Base-by-base conservation (phyloP, 1,139 yeast species). In the Candida sp. region DNA sequence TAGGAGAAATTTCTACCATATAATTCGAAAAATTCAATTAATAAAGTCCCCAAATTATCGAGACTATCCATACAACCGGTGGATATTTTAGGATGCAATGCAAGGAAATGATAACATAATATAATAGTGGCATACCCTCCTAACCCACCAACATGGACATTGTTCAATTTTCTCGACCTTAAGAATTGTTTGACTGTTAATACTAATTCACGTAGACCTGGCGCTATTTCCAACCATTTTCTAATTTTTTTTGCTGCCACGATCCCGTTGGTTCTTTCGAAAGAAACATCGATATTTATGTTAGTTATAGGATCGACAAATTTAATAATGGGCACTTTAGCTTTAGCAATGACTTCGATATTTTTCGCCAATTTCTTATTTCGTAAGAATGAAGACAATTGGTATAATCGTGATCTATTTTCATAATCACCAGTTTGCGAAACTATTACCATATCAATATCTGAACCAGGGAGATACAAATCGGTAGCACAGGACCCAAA, bases 401-500 rank as follows among this genome's bases (percentile, higher is more conserved):
- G 86, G 60, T 86, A 90, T 39, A 95, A 67, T 39, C 82, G 73
- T 21, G 82, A 77, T 54, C 89, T 76, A 46, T 77, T 79, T 50
- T 83, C 95, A 58, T 85, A 84, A 52, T 78, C 77, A 3, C 87
- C 85, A 3, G 73, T 62, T 15, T 73, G 68, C 8, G 96, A 86
- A 6, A 84, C 72, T 23, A 95, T 79, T 36, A 91, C 98, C 84
- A 95, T 84, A 64, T 95, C 99, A 32, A 95, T 90, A 70, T 95
- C 99, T 0, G 97, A 89, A 1, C 97, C 97, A 0, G 99, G 99
- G 22, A 95, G 70, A 56, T 91, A 93, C 49, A 95, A 68, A 59
- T 91, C 97, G 0, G 99, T 91, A 0, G 99, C 98, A 61, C 82
- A 88, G 0, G 98, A 90, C 0, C 99, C 99, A 70, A 95, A 93